phyloP scores from a whole-genome alignment of 805 yeast species.

The Metschnikowia lochheadii region DNA sequence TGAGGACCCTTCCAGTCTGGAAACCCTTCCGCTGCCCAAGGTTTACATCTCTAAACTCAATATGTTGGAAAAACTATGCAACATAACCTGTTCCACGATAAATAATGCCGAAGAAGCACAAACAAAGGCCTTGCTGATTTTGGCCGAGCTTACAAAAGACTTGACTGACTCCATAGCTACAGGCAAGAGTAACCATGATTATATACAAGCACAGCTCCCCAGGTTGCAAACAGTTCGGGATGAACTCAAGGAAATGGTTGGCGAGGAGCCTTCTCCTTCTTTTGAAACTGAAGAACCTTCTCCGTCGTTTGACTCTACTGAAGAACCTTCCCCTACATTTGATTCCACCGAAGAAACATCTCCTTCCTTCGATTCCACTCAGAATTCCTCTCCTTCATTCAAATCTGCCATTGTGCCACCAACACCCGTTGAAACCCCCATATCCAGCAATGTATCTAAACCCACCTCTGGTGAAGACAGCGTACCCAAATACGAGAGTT shows the following conservation, averaged over 20 bases:
- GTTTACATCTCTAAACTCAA: constrained; percentile 38
- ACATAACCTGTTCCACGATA: constrained; percentile 28
- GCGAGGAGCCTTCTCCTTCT: constrained; percentile 30
- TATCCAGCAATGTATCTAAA: not conserved
- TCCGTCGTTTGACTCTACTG: constrained; percentile 1
- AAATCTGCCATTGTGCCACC: not conserved
- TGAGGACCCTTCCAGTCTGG: constrained; percentile 29
- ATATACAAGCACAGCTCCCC: constrained; percentile 26
- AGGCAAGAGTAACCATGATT: constrained; percentile 32
- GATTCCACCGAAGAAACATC: constrained; percentile 7
- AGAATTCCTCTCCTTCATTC: not conserved
- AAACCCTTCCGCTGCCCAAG: constrained; percentile 32
- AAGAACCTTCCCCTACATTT: not conserved
- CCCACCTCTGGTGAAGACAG: not conserved
- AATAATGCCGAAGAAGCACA: constrained; percentile 29
- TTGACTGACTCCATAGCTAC: constrained; percentile 26
- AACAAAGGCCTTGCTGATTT: constrained; percentile 22
- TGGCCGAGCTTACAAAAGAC: constrained; percentile 22
- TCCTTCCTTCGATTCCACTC: constrained; percentile 9
- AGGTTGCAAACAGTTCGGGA: constrained; percentile 26
- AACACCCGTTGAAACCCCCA: not conserved
- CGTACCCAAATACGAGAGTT: constrained; percentile 16
- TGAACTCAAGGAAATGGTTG: constrained; percentile 30
- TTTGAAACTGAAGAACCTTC: constrained; percentile 15
- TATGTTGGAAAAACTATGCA: constrained; percentile 35